A percentile compares a stretch with the other conserved stretches of the same genome.
Evolutionary conservation across 192 early-diverging fungal genomes (phyloP).

Genomic region (Coemansia sp.): DNA sequence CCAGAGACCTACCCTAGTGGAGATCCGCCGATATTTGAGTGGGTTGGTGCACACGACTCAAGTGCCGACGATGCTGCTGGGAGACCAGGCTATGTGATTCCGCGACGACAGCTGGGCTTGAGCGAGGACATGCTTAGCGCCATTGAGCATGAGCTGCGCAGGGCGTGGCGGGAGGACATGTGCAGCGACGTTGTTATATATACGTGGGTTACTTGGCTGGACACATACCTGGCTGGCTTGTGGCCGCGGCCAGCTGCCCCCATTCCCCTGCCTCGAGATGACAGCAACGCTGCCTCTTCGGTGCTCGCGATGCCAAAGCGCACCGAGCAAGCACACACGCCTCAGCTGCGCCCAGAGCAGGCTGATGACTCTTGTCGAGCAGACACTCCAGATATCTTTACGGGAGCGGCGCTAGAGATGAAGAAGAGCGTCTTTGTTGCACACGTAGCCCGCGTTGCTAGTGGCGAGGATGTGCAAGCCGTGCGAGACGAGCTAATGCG

Average conservation of each 20-base stretch:
- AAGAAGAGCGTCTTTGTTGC: conserved; percentile 87
- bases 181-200: conserved; percentile 45
- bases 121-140: conserved; percentile 23
- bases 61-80: neutral
- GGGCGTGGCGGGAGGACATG: conserved; percentile 36
- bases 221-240: conserved; percentile 28
- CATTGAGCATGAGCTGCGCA: conserved; percentile 21
- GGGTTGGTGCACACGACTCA: conserved; percentile 34
- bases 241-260: conserved; percentile 48
- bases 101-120: conserved; percentile 25
- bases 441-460: conserved; percentile 66
- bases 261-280: conserved; percentile 35
- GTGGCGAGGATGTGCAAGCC: conserved; percentile 60
- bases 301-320: neutral
- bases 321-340: neutral
- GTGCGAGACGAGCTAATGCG: conserved; percentile 56
- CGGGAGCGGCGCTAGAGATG: conserved; percentile 66
- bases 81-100: conserved; percentile 25
- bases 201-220: conserved; percentile 49
- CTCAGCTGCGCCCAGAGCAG: neutral
- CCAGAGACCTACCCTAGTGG: conserved; percentile 50
- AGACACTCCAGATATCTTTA: conserved; percentile 48
- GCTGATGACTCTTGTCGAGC: neutral
- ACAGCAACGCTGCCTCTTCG: neutral
- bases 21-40: conserved; percentile 47